Base-by-base conservation (phyloP, 2,329 filamentous ascomycete species). In the Ceratocystis huliohia region DNA sequence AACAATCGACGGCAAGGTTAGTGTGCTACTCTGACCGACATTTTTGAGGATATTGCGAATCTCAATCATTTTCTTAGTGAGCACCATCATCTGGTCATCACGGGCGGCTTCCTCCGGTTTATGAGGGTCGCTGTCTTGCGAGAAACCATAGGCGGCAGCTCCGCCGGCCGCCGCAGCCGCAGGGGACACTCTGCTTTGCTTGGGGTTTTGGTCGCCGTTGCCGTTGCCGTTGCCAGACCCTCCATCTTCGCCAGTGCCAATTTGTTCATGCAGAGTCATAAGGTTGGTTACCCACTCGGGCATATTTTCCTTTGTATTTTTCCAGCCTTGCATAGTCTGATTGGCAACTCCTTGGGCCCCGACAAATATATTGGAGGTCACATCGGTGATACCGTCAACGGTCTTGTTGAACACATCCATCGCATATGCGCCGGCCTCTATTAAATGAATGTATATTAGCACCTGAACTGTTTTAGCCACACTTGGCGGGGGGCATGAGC, bases 31-130 rank as follows among this genome's bases (percentile, higher is more conserved):
- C 78, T 99, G 93, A 44, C 92, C 95, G 61, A 99, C 89, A 30
- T 87, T 90, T 73, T 95, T 89, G 28, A 99, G 81, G 66, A 99
- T 90, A 70, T 87, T 92, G 70, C 95, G 83, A 67, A 99, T 97
- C 78, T 99, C 94, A 73, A 99, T 99, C 94, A 99, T 99, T 78
- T 97, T 97, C 78, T 94, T 93, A 1, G 95, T 99, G 73, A 99
- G 80, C 71, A 96, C 82, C 94, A 99, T 99, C 93, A 99, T 99
- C 76, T 99, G 94, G 74, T 99, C 94, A 72, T 99, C 94, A 72
- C 86, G 85, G 20, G 91, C 89, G 62, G 82, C 81, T 72, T 88
- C 85, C 66, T 87, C 84, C 22, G 78, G 80, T 7, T 80, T 78
- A 66, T 85, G 80, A 69, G 87, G 84, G 45, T 93, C 84, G 45